Evolutionary conservation across 441 rosid genomes (phyloP), one percentile per base, ranked within the genome.

Genomic region (Erodium trifolium): DNA sequence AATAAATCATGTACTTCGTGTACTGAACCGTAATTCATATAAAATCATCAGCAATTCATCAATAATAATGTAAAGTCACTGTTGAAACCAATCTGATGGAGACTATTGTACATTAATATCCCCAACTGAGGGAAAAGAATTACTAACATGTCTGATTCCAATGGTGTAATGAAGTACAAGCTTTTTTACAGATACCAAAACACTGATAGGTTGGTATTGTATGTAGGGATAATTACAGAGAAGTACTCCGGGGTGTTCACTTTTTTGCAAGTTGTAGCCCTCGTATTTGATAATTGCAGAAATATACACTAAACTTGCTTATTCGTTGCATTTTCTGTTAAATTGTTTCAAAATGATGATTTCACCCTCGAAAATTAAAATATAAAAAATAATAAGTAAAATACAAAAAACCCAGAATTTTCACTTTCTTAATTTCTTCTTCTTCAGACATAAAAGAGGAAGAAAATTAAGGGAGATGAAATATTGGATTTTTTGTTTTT

Each of bases 171-270:
- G 1, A 57, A 57, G 63, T 16, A 17, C 63, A 57, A 16, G 37
- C 3, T 34, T 5, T 34, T 53, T 53, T 57, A 57, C 63, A 57
- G 63, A 57, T 57, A 57, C 63, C 27, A 55, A 55, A 53, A n/a
- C 23, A 17, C 3, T 55, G 62, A 55, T 55, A 55, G 5, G 13
- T 51, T 51, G 3, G 6, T 16, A 13, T 53, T 14, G 59, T 53
- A 47, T 47, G 19, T n/a, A 53, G 17, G n/a, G 4, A 14, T 53
- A n/a, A 53, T 17, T 53, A 16, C n/a, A 16, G 5, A 53, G 18
- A 6, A 53, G 5, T 7, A 53, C 59, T 53, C 59, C 4, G 27
- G 2, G 27, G 27, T 23, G 27, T 23, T 14, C 17, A 53, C 18
- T 17, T 53, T 53, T 53, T 14, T 23, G 27, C 27, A 23, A 23